Conservation (phyloP, 768 basidiomycete species). For the Boletus tomentosulus region DNA sequence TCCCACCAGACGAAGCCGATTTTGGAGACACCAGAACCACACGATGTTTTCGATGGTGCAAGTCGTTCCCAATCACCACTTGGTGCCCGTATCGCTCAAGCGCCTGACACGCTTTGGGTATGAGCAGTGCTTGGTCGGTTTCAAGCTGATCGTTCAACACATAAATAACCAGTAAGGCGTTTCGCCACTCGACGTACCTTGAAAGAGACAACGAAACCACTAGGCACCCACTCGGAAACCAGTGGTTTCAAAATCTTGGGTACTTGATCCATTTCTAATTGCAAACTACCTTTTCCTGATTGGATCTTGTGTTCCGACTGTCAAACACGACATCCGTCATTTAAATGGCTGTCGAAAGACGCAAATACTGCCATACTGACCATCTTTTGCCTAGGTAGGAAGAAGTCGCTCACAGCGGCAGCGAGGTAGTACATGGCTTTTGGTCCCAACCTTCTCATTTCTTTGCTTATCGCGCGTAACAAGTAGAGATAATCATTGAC, state of each 20-base stretch:
- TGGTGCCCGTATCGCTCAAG: conserved; percentile 95
- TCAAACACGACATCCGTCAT: background rate
- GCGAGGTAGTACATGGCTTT: conserved; percentile 93
- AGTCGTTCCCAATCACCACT: conserved; percentile 93
- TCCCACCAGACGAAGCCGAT: conserved; percentile 13
- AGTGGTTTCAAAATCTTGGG: conserved; percentile 93
- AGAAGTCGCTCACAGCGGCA: conserved; percentile 97
- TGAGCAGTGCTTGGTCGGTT: conserved; percentile 76
- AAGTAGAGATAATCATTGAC: conserved; percentile 97
- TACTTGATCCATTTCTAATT: conserved; percentile 98
- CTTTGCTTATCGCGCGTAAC: conserved; percentile 75
- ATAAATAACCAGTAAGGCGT: conserved; percentile 5
- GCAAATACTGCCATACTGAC: conserved; percentile 41
- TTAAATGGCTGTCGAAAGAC: background rate
- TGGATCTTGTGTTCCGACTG: conserved; percentile 99
- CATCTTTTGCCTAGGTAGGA: conserved; percentile 87
- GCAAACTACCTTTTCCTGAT: conserved; percentile 88
- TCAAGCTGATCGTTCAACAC: conserved; percentile 60
- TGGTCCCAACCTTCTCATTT: conserved; percentile 65
- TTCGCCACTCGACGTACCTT: conserved; percentile 55
- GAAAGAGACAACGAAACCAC: conserved; percentile 94
- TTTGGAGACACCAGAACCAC: conserved; percentile 82
- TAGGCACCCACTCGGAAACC: conserved; percentile 89
- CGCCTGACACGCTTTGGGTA: conserved; percentile 87
- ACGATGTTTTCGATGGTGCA: conserved; percentile 86